Conservation (phyloP, 2,329 filamentous ascomycete genomes). For the Colletotrichum endophyticum region DNA sequence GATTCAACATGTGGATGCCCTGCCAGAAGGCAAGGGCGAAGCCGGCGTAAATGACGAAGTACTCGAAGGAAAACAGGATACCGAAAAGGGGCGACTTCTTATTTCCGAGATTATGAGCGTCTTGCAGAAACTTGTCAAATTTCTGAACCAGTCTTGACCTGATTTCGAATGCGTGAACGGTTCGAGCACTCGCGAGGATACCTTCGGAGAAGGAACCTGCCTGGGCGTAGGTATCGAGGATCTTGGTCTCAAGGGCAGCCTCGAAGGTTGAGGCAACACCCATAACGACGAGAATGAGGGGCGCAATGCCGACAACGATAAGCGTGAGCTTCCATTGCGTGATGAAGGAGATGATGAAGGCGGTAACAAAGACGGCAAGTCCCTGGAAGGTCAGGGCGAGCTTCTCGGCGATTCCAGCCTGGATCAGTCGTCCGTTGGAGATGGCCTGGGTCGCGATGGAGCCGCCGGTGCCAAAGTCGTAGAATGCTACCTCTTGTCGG, state of each 20-base stretch:
- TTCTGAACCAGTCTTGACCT: conserved; percentile 39
- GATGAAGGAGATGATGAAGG: conserved; percentile 43
- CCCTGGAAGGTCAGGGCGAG: conserved; percentile 43
- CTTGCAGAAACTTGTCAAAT: conserved; percentile 41
- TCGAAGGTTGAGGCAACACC: conserved; percentile 28
- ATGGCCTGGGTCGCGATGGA: conserved; percentile 48
- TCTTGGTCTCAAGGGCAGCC: conserved; percentile 36
- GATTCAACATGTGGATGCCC: conserved; percentile 40
- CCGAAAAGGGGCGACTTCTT: conserved; percentile 43
- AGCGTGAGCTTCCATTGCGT: conserved; percentile 50
- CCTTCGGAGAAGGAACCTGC: conserved; percentile 40
- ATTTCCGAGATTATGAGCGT: conserved; percentile 38
- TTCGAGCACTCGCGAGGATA: conserved; percentile 41
- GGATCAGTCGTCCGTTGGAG: conserved; percentile 47
- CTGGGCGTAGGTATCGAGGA: conserved; percentile 37
- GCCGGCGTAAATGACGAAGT: conserved; percentile 45
- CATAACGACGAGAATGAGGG: conserved; percentile 34
- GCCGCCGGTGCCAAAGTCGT: conserved; percentile 46
- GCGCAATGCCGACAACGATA: conserved; percentile 37
- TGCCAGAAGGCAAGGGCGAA: conserved; percentile 52
- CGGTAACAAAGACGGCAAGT: conserved; percentile 39
- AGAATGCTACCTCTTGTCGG: conserved; percentile 55
- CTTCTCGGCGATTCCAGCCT: conserved; percentile 45
- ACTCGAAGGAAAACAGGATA: conserved; percentile 42
- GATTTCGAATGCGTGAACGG: conserved; percentile 48